Evolutionary conservation across 108 stramenopile species (phyloP).

Genomic region (Nitzschia palea): DNA sequence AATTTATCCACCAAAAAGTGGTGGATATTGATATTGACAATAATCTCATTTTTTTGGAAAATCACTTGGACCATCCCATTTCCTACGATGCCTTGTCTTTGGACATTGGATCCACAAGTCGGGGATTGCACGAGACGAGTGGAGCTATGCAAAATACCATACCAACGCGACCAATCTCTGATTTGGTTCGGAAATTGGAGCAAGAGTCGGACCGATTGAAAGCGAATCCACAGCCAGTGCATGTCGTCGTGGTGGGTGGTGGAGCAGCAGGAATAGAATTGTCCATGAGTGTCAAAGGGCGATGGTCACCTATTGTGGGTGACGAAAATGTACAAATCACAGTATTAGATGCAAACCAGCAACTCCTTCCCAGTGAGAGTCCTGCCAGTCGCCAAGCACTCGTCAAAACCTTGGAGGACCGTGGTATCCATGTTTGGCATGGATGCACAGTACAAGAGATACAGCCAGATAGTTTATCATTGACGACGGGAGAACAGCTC

Average conservation of each 20-base stretch:
- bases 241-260: constrained; percentile 92
- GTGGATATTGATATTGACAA: constrained; percentile 64
- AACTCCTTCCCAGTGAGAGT: constrained; percentile 57
- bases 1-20: constrained; percentile 68
- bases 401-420: constrained; percentile 43
- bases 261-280: constrained; percentile 96
- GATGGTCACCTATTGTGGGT: constrained; percentile 47
- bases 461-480: constrained; percentile 15
- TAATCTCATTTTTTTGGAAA: constrained; percentile 31
- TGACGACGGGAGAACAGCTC: constrained; percentile 35
- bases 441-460: constrained; percentile 47
- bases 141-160: constrained; percentile 71
- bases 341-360: constrained; percentile 59
- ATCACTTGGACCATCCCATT: constrained; percentile 16
- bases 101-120: constrained; percentile 84
- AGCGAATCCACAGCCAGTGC: not conserved
- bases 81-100: constrained; percentile 74
- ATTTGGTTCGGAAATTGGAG: constrained; percentile 64
- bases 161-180: constrained; percentile 83
- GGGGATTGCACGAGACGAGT: constrained; percentile 50
- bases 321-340: constrained; percentile 46
- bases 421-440: constrained; percentile 56
- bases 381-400: constrained; percentile 48
- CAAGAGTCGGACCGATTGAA: constrained; percentile 31
- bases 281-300: constrained; percentile 76